Conservation (phyloP, 2,329 filamentous ascomycete genomes). For the Fusarium circinatum region DNA sequence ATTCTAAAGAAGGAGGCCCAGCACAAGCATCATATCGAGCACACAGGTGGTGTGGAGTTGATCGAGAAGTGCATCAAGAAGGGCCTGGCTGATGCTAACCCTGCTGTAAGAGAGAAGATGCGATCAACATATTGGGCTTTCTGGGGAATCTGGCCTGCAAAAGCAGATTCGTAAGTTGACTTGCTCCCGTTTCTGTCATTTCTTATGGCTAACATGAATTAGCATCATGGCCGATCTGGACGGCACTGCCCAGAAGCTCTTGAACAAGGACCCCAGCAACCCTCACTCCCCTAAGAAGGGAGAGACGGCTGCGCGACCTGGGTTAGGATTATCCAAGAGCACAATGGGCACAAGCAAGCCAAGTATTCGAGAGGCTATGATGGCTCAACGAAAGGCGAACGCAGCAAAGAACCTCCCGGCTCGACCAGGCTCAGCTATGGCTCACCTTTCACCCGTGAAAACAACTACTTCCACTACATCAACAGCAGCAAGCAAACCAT, state of each 20-base stretch:
- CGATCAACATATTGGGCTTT: constrained; percentile 89
- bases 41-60: constrained; percentile 82
- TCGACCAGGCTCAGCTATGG: constrained; percentile 72
- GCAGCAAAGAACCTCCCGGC: constrained; percentile 62
- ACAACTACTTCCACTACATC: constrained; percentile 46
- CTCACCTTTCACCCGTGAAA: constrained; percentile 65
- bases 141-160: constrained; percentile 78
- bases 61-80: constrained; percentile 91
- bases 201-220: constrained; percentile 34
- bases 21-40: constrained; percentile 86
- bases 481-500: constrained; percentile 48
- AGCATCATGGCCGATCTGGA: constrained; percentile 85
- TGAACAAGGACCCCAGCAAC: constrained; percentile 87
- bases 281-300: constrained; percentile 73
- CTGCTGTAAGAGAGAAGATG: constrained; percentile 87
- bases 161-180: constrained; percentile 73
- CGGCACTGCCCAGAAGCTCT: constrained; percentile 77
- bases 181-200: not conserved
- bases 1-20: constrained; percentile 79
- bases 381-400: constrained; percentile 79
- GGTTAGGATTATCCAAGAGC: constrained; percentile 70
- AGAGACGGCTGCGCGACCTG: constrained; percentile 61
- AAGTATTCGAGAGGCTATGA: constrained; percentile 83
- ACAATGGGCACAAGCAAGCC: constrained; percentile 68
- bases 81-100: constrained; percentile 88